These are phyloP conservation scores for Rhizoclosmatium sp. DNA, from an alignment of 192 early-diverging fungal genomes.

Conservation along the genomic window DNA sequence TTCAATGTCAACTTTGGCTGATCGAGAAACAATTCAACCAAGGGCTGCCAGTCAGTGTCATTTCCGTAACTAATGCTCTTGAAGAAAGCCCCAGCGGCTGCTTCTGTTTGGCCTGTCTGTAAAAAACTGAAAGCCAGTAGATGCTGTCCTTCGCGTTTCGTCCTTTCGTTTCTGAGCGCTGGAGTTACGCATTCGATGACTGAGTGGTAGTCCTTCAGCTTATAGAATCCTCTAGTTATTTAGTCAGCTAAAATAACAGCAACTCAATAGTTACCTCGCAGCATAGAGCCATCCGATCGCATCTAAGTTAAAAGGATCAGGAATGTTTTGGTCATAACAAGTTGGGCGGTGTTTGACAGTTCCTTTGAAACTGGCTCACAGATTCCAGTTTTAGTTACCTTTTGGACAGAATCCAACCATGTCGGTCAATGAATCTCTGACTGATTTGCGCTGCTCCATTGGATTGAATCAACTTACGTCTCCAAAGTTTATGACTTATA, in stretches of 20 bases:
- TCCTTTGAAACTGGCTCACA: too few species aligned
- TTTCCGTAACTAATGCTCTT: slow-evolving; percentile 67
- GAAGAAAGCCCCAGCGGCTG: slow-evolving; percentile 67
- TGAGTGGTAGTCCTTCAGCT: slow-evolving; percentile 66
- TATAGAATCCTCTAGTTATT: slow-evolving; percentile 61
- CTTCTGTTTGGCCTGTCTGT: slow-evolving; percentile 64
- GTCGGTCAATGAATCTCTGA: slow-evolving; percentile 58
- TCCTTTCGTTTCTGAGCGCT: slow-evolving; percentile 67
- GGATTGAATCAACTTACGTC: too few species aligned
- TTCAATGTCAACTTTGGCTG: slow-evolving; percentile 61
- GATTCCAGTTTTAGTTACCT: slow-evolving; percentile 51
- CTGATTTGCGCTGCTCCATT: slow-evolving; percentile 59
- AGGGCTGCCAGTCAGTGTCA: slow-evolving; percentile 71
- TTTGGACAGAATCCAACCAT: slow-evolving; percentile 69
- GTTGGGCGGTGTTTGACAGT: too few species aligned
- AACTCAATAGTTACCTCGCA: slow-evolving; percentile 41
- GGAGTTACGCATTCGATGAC: slow-evolving; percentile 70
- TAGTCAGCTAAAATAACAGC: background rate
- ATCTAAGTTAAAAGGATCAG: slow-evolving; percentile 46
- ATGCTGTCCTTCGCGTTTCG: slow-evolving; percentile 67
- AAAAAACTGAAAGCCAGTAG: slow-evolving; percentile 66
- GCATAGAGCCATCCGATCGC: slow-evolving; percentile 70
- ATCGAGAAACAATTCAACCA: slow-evolving; percentile 66
- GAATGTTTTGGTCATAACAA: too few species aligned
- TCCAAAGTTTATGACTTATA: slow-evolving; percentile 9